A percentile compares a stretch with the other conserved stretches of the same genome.
phyloP scores from a whole-genome alignment of 2,329 filamentous ascomycete genomes.

The Fusarium tanahbumbuense region DNA sequence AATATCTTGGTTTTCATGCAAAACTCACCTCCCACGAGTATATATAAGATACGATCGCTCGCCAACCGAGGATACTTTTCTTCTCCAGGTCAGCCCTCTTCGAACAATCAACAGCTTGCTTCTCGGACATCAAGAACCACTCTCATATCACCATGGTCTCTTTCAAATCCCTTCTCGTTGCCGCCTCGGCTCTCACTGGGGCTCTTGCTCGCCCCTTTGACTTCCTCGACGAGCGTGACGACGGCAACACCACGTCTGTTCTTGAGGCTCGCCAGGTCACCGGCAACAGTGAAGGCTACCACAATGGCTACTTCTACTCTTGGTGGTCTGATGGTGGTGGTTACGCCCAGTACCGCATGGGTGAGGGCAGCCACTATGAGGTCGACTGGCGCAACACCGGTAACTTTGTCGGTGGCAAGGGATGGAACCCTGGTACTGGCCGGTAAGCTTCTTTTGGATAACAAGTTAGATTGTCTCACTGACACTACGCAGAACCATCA shows the following conservation, averaged over 20 bases:
- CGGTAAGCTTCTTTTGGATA: neutral
- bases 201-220: slow-evolving; percentile 22
- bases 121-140: neutral
- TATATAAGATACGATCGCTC: neutral
- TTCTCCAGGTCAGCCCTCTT: neutral
- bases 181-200: slow-evolving; percentile 11
- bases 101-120: neutral
- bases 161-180: slow-evolving; percentile 14
- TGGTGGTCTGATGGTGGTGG: slow-evolving; percentile 24
- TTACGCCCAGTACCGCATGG: slow-evolving; percentile 6
- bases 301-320: slow-evolving; percentile 29
- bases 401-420: slow-evolving; percentile 25
- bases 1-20: fast-evolving
- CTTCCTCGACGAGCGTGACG: slow-evolving; percentile 19
- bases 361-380: slow-evolving; percentile 9
- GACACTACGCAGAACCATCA: slow-evolving; percentile 2
- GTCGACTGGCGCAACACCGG: slow-evolving; percentile 25
- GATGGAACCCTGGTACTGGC: slow-evolving; percentile 24
- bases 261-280: slow-evolving; percentile 16
- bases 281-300: slow-evolving; percentile 10
- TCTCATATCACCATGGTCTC: slow-evolving; percentile 3
- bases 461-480: neutral
- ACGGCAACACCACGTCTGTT: slow-evolving; percentile 11
- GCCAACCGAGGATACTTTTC: neutral
- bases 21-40: neutral